phyloP scores from a whole-genome alignment of 208 protist genomes.

The Phytomonas sp. region DNA sequence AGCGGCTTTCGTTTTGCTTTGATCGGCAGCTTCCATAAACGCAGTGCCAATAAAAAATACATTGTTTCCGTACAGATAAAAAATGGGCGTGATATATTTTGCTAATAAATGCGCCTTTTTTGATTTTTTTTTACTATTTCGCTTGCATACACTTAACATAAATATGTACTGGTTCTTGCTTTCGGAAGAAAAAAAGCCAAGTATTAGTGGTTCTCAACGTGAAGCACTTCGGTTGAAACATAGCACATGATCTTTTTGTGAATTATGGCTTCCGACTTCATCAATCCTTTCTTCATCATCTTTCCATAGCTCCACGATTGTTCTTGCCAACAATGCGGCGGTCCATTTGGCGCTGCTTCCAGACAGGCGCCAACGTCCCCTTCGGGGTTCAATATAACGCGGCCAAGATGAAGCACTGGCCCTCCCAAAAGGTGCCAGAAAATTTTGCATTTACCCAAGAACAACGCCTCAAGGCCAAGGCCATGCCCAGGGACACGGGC shows the following conservation, averaged over 20 bases:
- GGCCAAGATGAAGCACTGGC: constrained; percentile 78
- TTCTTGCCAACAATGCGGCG: constrained; percentile 20
- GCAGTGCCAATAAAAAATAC: constrained; percentile 9
- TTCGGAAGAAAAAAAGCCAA: not conserved
- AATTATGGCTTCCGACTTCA: constrained; percentile 6
- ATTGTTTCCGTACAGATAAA: not conserved
- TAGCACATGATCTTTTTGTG: not conserved
- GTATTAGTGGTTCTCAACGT: not conserved
- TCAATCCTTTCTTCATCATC: not conserved
- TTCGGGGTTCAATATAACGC: constrained; percentile 57
- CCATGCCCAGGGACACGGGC: constrained; percentile 77
- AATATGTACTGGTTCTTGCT: not conserved
- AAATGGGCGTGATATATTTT: not conserved
- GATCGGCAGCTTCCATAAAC: constrained; percentile 23
- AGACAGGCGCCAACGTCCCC: constrained; percentile 66
- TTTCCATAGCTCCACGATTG: not conserved
- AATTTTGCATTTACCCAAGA: constrained; percentile 79
- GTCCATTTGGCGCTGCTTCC: constrained; percentile 30
- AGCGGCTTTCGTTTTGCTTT: constrained; percentile 45
- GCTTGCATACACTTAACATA: constrained; percentile 3
- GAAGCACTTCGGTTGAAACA: not conserved
- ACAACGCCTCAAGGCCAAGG: constrained; percentile 63
- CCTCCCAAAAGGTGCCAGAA: constrained; percentile 50
- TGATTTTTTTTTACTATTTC: constrained; percentile 9
- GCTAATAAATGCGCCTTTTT: not conserved